Conservation (phyloP, 2,329 filamentous ascomycete species). For the Colletotrichum australisinense region DNA sequence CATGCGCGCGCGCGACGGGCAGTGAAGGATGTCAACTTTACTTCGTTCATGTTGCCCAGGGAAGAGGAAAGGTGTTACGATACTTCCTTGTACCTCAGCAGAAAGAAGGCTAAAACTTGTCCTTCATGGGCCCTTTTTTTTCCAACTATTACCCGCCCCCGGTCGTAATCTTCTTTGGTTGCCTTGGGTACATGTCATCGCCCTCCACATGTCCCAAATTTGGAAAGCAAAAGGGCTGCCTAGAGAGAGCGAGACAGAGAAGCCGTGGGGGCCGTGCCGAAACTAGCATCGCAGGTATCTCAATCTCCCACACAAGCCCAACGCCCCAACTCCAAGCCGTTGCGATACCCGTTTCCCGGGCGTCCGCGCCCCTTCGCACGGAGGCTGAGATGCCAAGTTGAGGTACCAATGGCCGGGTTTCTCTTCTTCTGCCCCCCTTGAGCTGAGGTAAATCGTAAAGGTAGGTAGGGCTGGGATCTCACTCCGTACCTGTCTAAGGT, state of each 20-base stretch:
- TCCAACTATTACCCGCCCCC: neutral
- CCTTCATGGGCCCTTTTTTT: neutral
- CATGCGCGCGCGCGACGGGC: neutral
- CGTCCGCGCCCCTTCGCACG: conserved; percentile 15
- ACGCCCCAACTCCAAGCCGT: neutral
- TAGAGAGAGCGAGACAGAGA: neutral
- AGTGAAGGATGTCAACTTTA: neutral
- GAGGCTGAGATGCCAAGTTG: conserved; percentile 23
- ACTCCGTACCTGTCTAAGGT: conserved; percentile 8
- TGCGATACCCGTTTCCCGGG: conserved; percentile 13
- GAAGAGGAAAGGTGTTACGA: conserved; percentile 10
- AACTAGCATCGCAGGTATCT: conserved; percentile 12
- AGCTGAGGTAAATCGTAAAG: conserved; percentile 2
- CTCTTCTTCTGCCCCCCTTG: neutral
- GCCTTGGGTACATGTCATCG: conserved; percentile 16
- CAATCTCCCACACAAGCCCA: neutral
- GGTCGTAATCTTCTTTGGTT: neutral
- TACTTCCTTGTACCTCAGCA: neutral
- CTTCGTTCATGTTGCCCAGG: neutral
- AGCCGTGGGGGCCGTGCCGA: conserved; percentile 30
- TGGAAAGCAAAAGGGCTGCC: conserved; percentile 24
- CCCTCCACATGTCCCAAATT: conserved; percentile 23
- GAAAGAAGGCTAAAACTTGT: conserved; percentile 21
- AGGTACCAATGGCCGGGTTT: neutral
- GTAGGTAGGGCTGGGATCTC: conserved; percentile 7